phyloP scores from a whole-genome alignment of 2,329 filamentous ascomycete genomes.

The Salinomyces thailandicus region DNA sequence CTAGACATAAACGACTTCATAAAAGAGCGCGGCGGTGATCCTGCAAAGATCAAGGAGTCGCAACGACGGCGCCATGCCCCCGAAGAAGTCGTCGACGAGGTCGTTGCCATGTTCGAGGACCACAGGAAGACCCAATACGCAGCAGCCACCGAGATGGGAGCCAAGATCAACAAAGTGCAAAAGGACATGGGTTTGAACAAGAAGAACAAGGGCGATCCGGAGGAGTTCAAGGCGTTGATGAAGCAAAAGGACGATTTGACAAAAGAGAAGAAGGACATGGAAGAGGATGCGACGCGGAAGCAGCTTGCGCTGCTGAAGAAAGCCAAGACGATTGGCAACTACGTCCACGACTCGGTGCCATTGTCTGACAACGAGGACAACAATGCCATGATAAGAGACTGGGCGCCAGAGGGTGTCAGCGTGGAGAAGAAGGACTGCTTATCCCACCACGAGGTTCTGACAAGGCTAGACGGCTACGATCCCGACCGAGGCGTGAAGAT shows the following conservation, averaged over 20 bases:
- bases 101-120: slow-evolving; percentile 78
- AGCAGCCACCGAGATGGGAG: slow-evolving; percentile 66
- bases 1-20: slow-evolving; percentile 43
- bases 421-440: slow-evolving; percentile 68
- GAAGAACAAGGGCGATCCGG: slow-evolving; percentile 85
- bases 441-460: slow-evolving; percentile 90
- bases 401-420: slow-evolving; percentile 65
- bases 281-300: slow-evolving; percentile 66
- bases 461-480: slow-evolving; percentile 81
- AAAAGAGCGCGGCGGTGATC: slow-evolving; percentile 78
- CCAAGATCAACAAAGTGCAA: slow-evolving; percentile 77
- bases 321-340: slow-evolving; percentile 76
- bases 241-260: slow-evolving; percentile 67
- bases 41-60: slow-evolving; percentile 82
- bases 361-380: slow-evolving; percentile 75
- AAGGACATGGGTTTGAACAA: slow-evolving; percentile 88
- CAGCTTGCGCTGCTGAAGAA: slow-evolving; percentile 63
- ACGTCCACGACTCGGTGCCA: slow-evolving; percentile 81
- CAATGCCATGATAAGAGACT: slow-evolving; percentile 66
- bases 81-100: slow-evolving; percentile 78
- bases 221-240: slow-evolving; percentile 67
- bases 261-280: slow-evolving; percentile 69
- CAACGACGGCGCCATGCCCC: slow-evolving; percentile 73
- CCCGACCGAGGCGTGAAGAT: slow-evolving; percentile 87
- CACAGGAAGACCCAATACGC: slow-evolving; percentile 52